These are phyloP conservation scores for Pseudognaphalium luteoalbum DNA, from an alignment of 129 eudicot genomes.

Conservation along the genomic window DNA sequence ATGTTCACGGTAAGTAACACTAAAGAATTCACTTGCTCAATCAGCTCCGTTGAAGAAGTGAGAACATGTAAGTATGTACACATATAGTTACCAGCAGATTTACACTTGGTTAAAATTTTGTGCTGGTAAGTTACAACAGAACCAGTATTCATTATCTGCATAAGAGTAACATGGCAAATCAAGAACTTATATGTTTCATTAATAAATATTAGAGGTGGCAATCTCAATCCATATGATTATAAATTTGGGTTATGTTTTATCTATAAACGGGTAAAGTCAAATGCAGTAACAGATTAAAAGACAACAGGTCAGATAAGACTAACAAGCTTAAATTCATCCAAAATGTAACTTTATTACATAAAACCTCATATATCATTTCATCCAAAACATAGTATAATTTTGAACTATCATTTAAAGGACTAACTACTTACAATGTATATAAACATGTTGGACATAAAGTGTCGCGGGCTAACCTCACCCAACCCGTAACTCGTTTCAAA, in stretches of 20 bases:
- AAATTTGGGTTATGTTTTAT: not conserved
- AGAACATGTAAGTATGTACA: not conserved
- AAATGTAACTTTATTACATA: not conserved
- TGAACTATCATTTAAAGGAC: not conserved
- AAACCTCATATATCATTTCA: not conserved
- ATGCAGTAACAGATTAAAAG: not conserved
- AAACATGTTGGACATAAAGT: not conserved
- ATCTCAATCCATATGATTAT: not conserved
- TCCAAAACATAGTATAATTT: not conserved
- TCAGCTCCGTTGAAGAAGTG: not conserved
- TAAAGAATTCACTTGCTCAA: conserved; percentile 6
- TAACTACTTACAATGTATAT: not conserved
- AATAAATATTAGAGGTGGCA: not conserved
- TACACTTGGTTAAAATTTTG: conserved; percentile 33
- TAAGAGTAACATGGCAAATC: not conserved
- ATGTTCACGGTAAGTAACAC: not conserved
- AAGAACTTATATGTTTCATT: not conserved
- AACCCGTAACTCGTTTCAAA: not conserved
- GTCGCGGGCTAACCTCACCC: not conserved
- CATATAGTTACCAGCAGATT: conserved; percentile 22
- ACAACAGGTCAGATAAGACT: not conserved
- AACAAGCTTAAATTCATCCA: not conserved
- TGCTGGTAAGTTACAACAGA: conserved; percentile 25
- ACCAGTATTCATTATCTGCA: conserved; percentile 40
- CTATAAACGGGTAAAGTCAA: not conserved